phyloP scores from a whole-genome alignment of 768 basidiomycete species.

The Tricholoma sp. region DNA sequence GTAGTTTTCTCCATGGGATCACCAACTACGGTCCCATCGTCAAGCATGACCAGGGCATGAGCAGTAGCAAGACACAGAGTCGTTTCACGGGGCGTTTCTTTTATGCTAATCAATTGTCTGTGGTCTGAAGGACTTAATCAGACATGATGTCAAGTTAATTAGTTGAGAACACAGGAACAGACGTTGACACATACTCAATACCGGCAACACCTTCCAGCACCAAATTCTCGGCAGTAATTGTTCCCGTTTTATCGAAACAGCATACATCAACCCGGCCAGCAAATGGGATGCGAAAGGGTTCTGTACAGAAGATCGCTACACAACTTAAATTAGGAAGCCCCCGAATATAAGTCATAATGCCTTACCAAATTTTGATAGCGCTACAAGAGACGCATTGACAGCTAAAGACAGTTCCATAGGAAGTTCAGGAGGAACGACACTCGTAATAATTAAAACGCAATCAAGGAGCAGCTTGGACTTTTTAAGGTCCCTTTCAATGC shows the following conservation, averaged over 20 bases:
- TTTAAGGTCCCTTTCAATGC: constrained; percentile 87
- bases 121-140: constrained; percentile 50
- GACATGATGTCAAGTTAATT: constrained; percentile 8
- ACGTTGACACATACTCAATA: constrained; percentile 61
- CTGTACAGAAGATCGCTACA: constrained; percentile 96
- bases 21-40: constrained; percentile 91
- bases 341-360: constrained; percentile 6
- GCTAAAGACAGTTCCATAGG: constrained; percentile 98
- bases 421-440: constrained; percentile 94
- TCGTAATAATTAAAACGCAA: constrained; percentile 94
- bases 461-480: constrained; percentile 94
- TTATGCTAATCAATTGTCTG: constrained; percentile 70
- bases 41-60: constrained; percentile 89
- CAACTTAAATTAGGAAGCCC: neutral
- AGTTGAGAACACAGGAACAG: neutral
- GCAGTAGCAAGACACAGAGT: constrained; percentile 88
- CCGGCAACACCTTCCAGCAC: constrained; percentile 94
- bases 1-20: constrained; percentile 99
- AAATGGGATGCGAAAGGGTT: constrained; percentile 95
- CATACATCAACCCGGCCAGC: constrained; percentile 97
- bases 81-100: constrained; percentile 71
- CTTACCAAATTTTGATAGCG: constrained; percentile 87
- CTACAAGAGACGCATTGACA: constrained; percentile 92
- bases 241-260: constrained; percentile 99
- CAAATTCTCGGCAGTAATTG: constrained; percentile 93